phyloP scores from a whole-genome alignment of 176 grass and related monocot species.

The Thalia dealbata region DNA sequence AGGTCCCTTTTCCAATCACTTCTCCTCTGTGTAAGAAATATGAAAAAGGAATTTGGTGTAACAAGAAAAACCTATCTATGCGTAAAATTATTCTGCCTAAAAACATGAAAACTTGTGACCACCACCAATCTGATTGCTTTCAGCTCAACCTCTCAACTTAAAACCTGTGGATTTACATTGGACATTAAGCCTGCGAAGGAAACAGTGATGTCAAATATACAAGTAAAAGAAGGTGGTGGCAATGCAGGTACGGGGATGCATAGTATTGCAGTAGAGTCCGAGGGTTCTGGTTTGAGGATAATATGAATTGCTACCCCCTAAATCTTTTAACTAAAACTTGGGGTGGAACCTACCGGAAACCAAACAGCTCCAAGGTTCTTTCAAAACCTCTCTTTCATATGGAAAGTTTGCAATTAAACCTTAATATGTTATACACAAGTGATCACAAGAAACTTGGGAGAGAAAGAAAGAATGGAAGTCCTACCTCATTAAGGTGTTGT shows the following conservation, averaged over 20 bases:
- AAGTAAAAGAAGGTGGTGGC: background rate
- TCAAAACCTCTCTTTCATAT: too few relatives aligned
- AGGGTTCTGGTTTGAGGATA: too few relatives aligned
- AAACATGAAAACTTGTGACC: background rate
- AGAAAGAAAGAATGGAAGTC: background rate
- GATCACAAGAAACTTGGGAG: background rate
- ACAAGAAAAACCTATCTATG: background rate
- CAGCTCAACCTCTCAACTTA: background rate
- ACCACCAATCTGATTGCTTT: background rate
- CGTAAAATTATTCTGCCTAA: background rate
- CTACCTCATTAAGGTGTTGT: conserved; percentile 9
- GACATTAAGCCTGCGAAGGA: background rate
- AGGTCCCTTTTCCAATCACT: too few relatives aligned
- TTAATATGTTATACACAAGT: background rate
- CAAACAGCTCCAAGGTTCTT: too few relatives aligned
- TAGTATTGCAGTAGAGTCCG: too few relatives aligned
- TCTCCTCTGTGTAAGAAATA: too few relatives aligned
- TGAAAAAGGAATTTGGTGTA: background rate
- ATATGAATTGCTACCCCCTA: too few relatives aligned
- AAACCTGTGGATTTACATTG: background rate
- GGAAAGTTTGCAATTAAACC: too few relatives aligned
- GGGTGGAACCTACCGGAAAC: too few relatives aligned
- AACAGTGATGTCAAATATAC: background rate
- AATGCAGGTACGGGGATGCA: too few relatives aligned
- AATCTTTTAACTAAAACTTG: too few relatives aligned